These are phyloP conservation scores for Musa troglodytarum DNA, from an alignment of 176 grass and related monocot genomes.

Conservation along the genomic window DNA sequence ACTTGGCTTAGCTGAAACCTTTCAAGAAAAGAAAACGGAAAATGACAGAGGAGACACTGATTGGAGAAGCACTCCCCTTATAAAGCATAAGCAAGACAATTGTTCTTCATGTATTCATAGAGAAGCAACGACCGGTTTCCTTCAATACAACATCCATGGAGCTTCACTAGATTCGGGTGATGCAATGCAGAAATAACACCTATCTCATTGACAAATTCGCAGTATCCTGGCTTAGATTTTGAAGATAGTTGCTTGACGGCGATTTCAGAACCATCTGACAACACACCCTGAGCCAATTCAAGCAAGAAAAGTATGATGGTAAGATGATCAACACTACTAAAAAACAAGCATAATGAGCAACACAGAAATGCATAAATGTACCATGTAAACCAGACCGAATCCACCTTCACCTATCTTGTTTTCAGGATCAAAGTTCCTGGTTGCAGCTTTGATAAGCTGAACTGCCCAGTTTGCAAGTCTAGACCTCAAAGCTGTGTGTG, in stretches of 20 bases:
- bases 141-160: constrained; percentile 7
- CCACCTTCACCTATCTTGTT: constrained; percentile 20
- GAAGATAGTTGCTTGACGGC: constrained; percentile 19
- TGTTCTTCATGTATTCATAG: constrained; percentile 13
- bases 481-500: neutral
- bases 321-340: neutral
- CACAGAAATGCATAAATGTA: neutral
- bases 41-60: too few species aligned
- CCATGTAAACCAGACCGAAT: constrained; percentile 15
- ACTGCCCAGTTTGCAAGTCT: neutral
- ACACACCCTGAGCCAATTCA: neutral
- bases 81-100: constrained; percentile 1
- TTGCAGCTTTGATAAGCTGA: constrained; percentile 18
- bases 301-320: neutral
- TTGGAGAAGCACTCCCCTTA: neutral
- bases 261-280: constrained; percentile 15
- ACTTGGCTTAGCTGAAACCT: too few species aligned
- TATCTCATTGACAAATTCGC: constrained; percentile 16
- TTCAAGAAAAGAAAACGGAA: too few species aligned
- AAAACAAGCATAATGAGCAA: neutral
- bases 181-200: constrained; percentile 12
- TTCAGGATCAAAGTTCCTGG: constrained; percentile 4
- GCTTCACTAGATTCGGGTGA: constrained; percentile 13
- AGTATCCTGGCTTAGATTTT: constrained; percentile 14
- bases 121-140: constrained; percentile 7